Evolutionary conservation across 176 grass and related monocot genomes (phyloP).

Genomic region (Lolium multiflorum): DNA sequence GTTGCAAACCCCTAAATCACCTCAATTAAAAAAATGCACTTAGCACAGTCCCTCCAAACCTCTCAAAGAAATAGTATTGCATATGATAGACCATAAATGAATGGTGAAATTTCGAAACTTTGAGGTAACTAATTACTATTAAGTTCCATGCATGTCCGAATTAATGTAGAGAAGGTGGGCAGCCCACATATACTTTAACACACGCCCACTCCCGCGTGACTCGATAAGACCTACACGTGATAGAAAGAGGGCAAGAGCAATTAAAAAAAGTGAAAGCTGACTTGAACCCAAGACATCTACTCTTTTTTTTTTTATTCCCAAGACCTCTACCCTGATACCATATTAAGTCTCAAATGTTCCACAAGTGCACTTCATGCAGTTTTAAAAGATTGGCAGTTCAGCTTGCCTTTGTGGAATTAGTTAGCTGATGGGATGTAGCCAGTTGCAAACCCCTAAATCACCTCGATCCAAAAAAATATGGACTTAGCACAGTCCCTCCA

Average conservation of each 20-base stretch:
- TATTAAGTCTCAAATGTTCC: conserved; percentile 10
- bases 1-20: conserved; percentile 22
- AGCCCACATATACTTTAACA: not conserved
- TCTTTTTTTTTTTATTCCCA: no score
- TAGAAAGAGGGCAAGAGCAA: conserved; percentile 11
- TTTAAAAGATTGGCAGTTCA: not conserved
- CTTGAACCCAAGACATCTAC: no score
- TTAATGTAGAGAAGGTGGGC: conserved; percentile 7
- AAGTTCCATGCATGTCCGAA: not conserved
- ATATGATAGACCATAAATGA: not conserved
- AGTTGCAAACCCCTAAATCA: conserved; percentile 25
- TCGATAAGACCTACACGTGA: not conserved
- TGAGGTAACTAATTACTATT: not conserved
- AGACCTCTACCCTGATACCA: no score
- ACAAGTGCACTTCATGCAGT: conserved; percentile 1
- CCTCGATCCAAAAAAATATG: not conserved
- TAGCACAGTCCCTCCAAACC: conserved; percentile 25
- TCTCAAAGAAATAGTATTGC: conserved; percentile 22
- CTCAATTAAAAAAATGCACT: conserved; percentile 1
- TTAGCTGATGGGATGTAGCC: conserved; percentile 6
- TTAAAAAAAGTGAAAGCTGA: not conserved
- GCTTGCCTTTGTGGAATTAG: conserved; percentile 8
- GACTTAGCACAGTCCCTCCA: conserved; percentile 14
- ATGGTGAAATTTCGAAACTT: not conserved
- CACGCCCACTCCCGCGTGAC: not conserved